phyloP scores from a whole-genome alignment of 208 protist species.

The Zelonia costaricensis region DNA sequence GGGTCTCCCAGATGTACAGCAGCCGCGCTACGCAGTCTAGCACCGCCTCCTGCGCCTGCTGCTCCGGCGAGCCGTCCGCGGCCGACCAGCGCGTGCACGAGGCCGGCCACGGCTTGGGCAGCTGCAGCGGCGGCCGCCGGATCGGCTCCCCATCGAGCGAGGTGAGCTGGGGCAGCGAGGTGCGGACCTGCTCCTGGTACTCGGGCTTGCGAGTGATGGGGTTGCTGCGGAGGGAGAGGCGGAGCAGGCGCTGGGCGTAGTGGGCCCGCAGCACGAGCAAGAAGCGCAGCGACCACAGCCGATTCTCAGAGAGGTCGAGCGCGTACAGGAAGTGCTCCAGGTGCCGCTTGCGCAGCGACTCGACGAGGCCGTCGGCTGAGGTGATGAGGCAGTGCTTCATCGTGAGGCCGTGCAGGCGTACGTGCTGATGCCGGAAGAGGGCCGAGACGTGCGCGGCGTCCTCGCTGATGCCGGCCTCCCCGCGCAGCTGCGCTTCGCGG shows the following conservation, averaged over 20 bases:
- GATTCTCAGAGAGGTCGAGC: slow-evolving; percentile 81
- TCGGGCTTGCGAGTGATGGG: slow-evolving; percentile 87
- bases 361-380: slow-evolving; percentile 57
- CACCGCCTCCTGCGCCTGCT: slow-evolving; percentile 31
- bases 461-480: not conserved
- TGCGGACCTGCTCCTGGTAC: slow-evolving; percentile 85
- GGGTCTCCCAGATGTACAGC: slow-evolving; percentile 77
- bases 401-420: slow-evolving; percentile 53
- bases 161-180: slow-evolving; percentile 70
- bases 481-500: slow-evolving; percentile 18
- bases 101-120: slow-evolving; percentile 50
- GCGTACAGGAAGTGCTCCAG: slow-evolving; percentile 53
- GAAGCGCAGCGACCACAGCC: slow-evolving; percentile 77
- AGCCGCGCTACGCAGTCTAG: slow-evolving; percentile 62
- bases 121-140: slow-evolving; percentile 65
- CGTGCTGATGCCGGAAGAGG: slow-evolving; percentile 21
- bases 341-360: slow-evolving; percentile 59
- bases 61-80: not conserved
- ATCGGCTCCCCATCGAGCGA: slow-evolving; percentile 79
- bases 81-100: slow-evolving; percentile 34
- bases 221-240: slow-evolving; percentile 72
- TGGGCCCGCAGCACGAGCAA: slow-evolving; percentile 71
- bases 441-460: slow-evolving; percentile 3
- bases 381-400: slow-evolving; percentile 57
- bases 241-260: slow-evolving; percentile 70